Evolutionary conservation across 2,329 filamentous ascomycete species (phyloP), one percentile per base, ranked within the genome.

Genomic region (Talaromyces sp.): DNA sequence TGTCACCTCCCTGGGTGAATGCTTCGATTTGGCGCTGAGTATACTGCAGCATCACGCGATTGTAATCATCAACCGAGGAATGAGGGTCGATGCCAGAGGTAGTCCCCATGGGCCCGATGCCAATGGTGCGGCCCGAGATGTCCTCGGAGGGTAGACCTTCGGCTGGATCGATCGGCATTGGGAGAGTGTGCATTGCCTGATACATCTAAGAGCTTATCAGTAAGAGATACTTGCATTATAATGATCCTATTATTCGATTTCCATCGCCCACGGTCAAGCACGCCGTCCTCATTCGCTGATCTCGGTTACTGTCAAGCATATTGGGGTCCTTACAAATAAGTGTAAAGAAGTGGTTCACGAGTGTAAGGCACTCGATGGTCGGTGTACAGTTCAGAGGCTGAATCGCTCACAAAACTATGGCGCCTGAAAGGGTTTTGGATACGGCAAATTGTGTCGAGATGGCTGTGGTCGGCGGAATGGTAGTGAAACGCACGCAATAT

Each of bases 1-100:
- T 66, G 25, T 75, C 72, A 27, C 57, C 54, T 3, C 13, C 61
- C 63, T 56, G 41, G 27, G 65, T 61, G 62, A 77, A 78, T 4
- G 70, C 69, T 2, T 73, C 73, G 70, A 78, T 76, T 50, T 77
- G 75, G 33, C 71, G 74, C 45, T 78, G 75, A 15, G 76, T 78
- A 58, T 78, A 76, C 52, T 76, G 70, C 45, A 78, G 69, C 76
- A 78, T 78, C 60, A 74, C 71, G 27, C 75, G 74, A 67, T 74
- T 77, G 65, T 78, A 78, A 66, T 77, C 75, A 54, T 76, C 75
- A n/a, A 78, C 64, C 3, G 75, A 75, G 4, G 62, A 17, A 52
- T 22, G 43, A 27, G 59, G 59, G 22, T 66, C 61, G 11, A 59
- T 17, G 33, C 52, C 43, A 6, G 50, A 33, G 4, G 13, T 43